Evolutionary conservation across 169 alveolate genomes (phyloP).

Genomic region (Eimeria necatrix): DNA sequence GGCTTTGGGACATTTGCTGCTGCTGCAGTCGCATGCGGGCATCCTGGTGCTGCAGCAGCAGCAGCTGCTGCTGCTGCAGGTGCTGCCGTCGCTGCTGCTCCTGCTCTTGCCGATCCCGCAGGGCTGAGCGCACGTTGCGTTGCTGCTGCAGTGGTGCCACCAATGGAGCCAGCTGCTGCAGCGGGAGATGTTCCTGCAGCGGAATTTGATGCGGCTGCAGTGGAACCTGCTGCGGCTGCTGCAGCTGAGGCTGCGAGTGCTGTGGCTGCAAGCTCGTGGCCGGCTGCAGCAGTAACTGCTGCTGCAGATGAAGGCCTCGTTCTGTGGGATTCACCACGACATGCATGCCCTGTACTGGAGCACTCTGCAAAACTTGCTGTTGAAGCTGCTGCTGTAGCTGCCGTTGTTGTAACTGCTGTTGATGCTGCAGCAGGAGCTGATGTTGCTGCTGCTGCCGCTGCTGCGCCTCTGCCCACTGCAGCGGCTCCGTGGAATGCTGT

Average conservation of each 20-base stretch:
- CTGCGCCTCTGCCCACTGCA: neutral
- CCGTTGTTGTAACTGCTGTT: constrained; percentile 5
- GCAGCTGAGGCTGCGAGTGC: neutral
- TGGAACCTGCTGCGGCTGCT: neutral
- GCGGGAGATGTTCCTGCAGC: neutral
- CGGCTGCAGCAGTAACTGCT: constrained; percentile 40
- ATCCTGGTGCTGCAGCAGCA: constrained; percentile 67
- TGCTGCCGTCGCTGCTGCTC: constrained; percentile 69
- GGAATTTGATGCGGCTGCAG: neutral
- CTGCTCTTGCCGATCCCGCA: constrained; percentile 50
- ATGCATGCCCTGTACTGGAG: neutral
- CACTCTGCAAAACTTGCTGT: constrained; percentile 9
- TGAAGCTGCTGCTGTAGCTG: constrained; percentile 8
- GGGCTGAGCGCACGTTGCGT: constrained; percentile 10
- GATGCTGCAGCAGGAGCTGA: constrained; percentile 35
- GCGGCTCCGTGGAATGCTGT: neutral
- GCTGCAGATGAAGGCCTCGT: constrained; percentile 52
- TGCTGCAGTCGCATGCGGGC: constrained; percentile 56
- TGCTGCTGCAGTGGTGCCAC: constrained; percentile 13
- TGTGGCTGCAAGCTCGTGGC: constrained; percentile 7
- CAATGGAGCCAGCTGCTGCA: constrained; percentile 6
- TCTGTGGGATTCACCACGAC: neutral
- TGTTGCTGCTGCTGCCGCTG: constrained; percentile 9
- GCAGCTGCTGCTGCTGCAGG: constrained; percentile 69
- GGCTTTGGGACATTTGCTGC: constrained; percentile 14